These are phyloP conservation scores for Globisporangium sylvaticum DNA, from an alignment of 352 stramenopile genomes.

Conservation along the genomic window DNA sequence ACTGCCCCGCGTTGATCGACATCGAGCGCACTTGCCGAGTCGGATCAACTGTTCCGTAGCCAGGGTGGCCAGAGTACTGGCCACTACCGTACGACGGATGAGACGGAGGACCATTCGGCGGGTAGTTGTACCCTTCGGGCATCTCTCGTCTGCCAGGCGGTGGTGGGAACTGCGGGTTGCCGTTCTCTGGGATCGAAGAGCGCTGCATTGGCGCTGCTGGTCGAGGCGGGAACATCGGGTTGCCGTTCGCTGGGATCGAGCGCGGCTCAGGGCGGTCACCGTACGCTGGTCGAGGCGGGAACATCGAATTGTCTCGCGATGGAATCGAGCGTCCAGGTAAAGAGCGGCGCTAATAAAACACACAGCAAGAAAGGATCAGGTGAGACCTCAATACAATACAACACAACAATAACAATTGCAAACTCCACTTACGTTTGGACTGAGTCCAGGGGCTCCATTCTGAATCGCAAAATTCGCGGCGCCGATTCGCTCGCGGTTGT, in stretches of 20 bases:
- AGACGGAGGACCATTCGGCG: conserved; percentile 15
- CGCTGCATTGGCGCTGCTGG: conserved; percentile 26
- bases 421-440: conserved; percentile 17
- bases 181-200: conserved; percentile 46
- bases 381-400: background rate
- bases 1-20: conserved; percentile 55
- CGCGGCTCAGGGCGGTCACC: conserved; percentile 41
- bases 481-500: conserved; percentile 59
- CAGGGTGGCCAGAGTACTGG: conserved; percentile 9
- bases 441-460: conserved; percentile 20
- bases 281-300: conserved; percentile 43
- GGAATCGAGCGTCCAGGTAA: conserved; percentile 46
- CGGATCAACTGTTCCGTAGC: conserved; percentile 19
- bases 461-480: conserved; percentile 23
- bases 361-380: conserved; percentile 7
- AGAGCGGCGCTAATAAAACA: conserved; percentile 18
- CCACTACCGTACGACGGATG: conserved; percentile 16
- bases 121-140: conserved; percentile 29
- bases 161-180: conserved; percentile 57
- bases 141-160: conserved; percentile 42
- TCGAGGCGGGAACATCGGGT: conserved; percentile 71
- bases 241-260: conserved; percentile 61
- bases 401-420: background rate
- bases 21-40: conserved; percentile 49
- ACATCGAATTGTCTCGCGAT: conserved; percentile 52